Conservation (phyloP, 2,329 filamentous ascomycete species). For the Eurotiales sp. region DNA sequence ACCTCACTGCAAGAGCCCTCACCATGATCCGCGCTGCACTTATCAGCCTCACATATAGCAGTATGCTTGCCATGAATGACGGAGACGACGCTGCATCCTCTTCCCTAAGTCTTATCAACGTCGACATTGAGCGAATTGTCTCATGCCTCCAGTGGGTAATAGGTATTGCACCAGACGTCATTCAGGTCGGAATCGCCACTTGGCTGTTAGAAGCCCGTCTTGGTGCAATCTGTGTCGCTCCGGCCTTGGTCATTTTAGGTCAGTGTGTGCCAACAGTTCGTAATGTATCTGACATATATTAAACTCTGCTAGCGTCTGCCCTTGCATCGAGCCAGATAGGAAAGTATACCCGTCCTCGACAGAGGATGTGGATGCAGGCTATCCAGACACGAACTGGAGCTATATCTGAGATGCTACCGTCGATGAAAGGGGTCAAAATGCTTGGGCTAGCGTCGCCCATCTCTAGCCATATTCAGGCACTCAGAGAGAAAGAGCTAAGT, state of each 20-base stretch:
- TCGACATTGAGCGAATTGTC: constrained; percentile 43
- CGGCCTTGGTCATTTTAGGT: constrained; percentile 38
- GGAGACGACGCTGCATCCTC: constrained; percentile 32
- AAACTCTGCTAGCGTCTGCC: neutral
- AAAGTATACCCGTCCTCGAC: constrained; percentile 25
- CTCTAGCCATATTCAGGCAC: constrained; percentile 32
- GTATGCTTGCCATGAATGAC: constrained; percentile 29
- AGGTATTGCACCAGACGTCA: constrained; percentile 42
- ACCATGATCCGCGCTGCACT: constrained; percentile 42
- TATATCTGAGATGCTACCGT: constrained; percentile 47
- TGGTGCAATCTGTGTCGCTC: constrained; percentile 41
- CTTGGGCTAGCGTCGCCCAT: constrained; percentile 44
- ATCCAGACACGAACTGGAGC: constrained; percentile 48
- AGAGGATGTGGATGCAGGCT: constrained; percentile 48
- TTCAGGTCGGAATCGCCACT: constrained; percentile 45
- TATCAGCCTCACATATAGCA: constrained; percentile 50
- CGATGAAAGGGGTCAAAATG: constrained; percentile 53
- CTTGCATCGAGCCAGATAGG: constrained; percentile 7
- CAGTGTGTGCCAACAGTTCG: constrained; percentile 23
- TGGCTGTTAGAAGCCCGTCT: constrained; percentile 40
- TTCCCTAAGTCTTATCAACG: constrained; percentile 44
- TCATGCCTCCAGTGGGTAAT: constrained; percentile 40
- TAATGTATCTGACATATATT: neutral
- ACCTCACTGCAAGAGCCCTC: constrained; percentile 40
- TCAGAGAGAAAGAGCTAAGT: constrained; percentile 38